phyloP scores from a whole-genome alignment of 768 basidiomycete species.

The Dacryopinax spathularia region DNA sequence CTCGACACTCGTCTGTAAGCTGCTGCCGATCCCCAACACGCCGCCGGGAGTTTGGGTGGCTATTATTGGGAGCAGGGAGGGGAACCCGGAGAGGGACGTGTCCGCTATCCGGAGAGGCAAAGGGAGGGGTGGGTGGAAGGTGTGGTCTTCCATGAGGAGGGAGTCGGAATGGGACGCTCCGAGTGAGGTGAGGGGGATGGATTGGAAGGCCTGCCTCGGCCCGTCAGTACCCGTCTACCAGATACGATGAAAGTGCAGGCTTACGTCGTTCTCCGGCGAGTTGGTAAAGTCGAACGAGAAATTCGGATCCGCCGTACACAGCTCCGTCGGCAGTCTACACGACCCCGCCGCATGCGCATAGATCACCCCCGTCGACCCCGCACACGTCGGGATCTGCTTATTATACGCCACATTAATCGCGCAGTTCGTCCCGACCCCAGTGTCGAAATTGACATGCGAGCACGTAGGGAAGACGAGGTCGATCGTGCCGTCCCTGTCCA shows the following conservation, averaged over 20 bases:
- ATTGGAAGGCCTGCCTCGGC: constrained; percentile 42
- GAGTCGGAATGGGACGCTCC: constrained; percentile 26
- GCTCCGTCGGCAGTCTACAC: constrained; percentile 64
- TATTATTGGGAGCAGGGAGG: constrained; percentile 58
- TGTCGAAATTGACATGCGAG: constrained; percentile 44
- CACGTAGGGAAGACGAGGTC: constrained; percentile 90
- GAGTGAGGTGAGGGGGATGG: constrained; percentile 41
- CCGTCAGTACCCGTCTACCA: not conserved
- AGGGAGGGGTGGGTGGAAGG: constrained; percentile 52
- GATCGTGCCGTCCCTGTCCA: constrained; percentile 91
- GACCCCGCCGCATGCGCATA: constrained; percentile 36
- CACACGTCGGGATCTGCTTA: constrained; percentile 71
- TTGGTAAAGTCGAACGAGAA: constrained; percentile 62
- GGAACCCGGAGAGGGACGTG: constrained; percentile 85
- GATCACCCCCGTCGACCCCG: constrained; percentile 37
- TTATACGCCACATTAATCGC: constrained; percentile 87
- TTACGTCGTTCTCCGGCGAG: constrained; percentile 37
- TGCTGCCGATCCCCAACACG: constrained; percentile 17
- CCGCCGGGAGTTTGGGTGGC: constrained; percentile 31
- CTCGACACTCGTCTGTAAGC: constrained; percentile 32
- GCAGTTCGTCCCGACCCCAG: constrained; percentile 64
- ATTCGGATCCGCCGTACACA: constrained; percentile 66
- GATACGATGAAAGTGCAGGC: constrained; percentile 12
- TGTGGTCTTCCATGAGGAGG: constrained; percentile 57
- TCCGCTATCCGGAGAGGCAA: constrained; percentile 74